Evolutionary conservation across 2,329 filamentous ascomycete genomes (phyloP), one percentile per base, ranked within the genome.

Genomic region (Aspergillus chevalieri): DNA sequence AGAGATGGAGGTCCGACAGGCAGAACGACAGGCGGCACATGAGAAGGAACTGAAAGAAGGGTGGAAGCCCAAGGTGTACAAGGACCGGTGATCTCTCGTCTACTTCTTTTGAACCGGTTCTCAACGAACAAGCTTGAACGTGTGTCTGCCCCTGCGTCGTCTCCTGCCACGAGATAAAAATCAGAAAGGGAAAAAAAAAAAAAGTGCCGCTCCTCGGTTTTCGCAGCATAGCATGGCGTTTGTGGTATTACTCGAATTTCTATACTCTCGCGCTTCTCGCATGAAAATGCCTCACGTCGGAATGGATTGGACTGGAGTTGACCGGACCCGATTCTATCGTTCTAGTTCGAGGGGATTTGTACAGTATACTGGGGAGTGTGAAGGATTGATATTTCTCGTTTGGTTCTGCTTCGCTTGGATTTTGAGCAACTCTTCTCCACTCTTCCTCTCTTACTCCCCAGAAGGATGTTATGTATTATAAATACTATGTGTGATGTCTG

Each of bases 1-100:
- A 73, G 92, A 97, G 75, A 79, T 86, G 62, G 92, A 98, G 72
- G 75, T 93, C 38, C 79, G 84, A 56, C 83, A 87, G 51, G 80
- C 84, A 52, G 78, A 83, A 62, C 85, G 88, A 66, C 83, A 85
- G 66, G 79, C 80, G 12, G 83, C 84, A 59, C 78, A 83, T 62
- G 89, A 95, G 65, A 84, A 85, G 49, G 90, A 95, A 70, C 63
- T 86, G 47, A 83, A 86, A 66, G 85, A 89, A 55, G 93, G 92
- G 0, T 96, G 89, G 84, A 94, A 91, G 69, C 93, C 92, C 51
- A 96, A 95, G 78, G 77, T 96, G 51, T 96, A 93, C 73, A 94
- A 94, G 76, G 88, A 94, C 68, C 79, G 83, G 78, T 87, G 66
- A 69, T 62, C 46, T 50, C 44, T 22, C 9, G 41, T 45, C 22